Conservation (phyloP, 768 basidiomycete species). For the Suillus fuscotomentosus region DNA sequence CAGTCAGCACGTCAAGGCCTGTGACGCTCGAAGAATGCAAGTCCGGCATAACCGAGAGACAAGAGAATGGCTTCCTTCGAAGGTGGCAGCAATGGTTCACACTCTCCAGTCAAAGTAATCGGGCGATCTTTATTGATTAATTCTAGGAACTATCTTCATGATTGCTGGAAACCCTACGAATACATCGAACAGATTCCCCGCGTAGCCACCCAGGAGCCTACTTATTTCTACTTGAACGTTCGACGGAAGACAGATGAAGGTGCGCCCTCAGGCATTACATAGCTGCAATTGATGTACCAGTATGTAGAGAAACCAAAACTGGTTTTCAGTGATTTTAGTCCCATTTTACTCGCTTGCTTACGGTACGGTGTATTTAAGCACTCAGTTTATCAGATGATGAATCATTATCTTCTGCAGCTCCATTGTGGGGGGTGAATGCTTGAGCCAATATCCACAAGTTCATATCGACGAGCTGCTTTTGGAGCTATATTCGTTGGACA, state of each 20-base stretch:
- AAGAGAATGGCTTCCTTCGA: constrained; percentile 5
- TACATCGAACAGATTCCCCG: neutral
- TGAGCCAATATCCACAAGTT: neutral
- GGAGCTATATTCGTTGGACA: neutral
- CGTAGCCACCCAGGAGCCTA: neutral
- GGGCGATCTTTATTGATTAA: constrained; percentile 2
- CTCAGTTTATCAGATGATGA: neutral
- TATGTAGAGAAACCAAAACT: neutral
- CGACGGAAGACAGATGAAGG: neutral
- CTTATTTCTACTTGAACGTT: neutral
- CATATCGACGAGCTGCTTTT: neutral
- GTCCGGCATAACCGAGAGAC: constrained; percentile 1
- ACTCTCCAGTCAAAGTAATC: neutral
- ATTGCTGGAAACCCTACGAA: constrained; percentile 3
- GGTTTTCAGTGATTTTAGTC: neutral
- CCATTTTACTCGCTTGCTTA: neutral
- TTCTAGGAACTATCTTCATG: neutral
- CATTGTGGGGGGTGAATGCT: neutral
- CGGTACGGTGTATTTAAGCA: neutral
- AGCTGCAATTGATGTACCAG: neutral
- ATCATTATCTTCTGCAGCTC: neutral
- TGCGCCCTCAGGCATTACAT: neutral
- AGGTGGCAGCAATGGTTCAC: constrained; percentile 7
- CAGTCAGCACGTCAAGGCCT: neutral
- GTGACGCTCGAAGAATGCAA: neutral